Base-by-base conservation (phyloP, 208 protist species). In the Leptomonas pyrrhocoris region DNA sequence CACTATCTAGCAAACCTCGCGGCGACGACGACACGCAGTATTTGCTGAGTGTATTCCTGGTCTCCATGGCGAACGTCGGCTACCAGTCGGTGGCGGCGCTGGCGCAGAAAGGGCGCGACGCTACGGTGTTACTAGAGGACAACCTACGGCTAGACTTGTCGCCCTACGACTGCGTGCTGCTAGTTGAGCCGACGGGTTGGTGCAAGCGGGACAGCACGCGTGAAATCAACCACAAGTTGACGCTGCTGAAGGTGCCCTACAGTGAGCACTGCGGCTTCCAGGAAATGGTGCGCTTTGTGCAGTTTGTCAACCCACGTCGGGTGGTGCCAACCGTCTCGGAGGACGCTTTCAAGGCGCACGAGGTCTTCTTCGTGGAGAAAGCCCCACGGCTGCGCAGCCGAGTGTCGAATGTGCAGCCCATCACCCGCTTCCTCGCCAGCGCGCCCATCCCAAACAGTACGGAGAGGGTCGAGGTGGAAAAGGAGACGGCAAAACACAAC, bases 141-240 rank as follows among this genome's bases (percentile, higher is more conserved):
- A 79, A 74, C 0, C 28, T 89, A 2, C 60, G 23, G 15, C 56
- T 94, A 46, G 58, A 88, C 30, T 66, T 94, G 25, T 50, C 73
- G 0, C 56, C 73, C 23, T 88, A 88, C 61, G 81, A 92, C 51
- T 51, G 42, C 19, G 82, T 96, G 0, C 68, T 97, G 16, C 79
- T 77, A 9, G 86, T 98, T 36, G 74, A 89, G 59, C 90, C 93
- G 1, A 97, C 87, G 18, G 94, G 94, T 19, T 98, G 93, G 93
- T 76, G 62, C 40, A 76, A 70, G 62, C 61, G 71, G 18, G 40
- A 36, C 55, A 34, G 11, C 27, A 51, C n/a, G 0, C 62, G 71
- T 13, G 55, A 62, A 18, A 74, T 83, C 3, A 76, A 61, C 12
- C 61, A 72, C 4, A 61, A 61, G 38, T 40, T 82, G 12, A 79